Evolutionary conservation across 257 asterid species (phyloP), one percentile per base, ranked within the genome.

Genomic region (Jacaranda mimosifolia): DNA sequence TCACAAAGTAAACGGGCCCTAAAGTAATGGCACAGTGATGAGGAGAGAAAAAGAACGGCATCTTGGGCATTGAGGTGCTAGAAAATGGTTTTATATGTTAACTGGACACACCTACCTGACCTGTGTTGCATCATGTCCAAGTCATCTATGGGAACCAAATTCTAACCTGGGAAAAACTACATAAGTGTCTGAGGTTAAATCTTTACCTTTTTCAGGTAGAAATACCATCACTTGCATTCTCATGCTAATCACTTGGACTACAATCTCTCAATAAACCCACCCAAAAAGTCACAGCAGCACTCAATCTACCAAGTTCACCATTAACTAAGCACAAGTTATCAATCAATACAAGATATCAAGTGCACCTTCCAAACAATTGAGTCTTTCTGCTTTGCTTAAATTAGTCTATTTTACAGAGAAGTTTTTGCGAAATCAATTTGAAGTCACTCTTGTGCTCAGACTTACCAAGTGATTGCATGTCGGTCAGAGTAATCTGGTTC

Each of bases 311-410:
- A 15, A 13, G 4, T 14, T 59, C 17, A 7, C 10, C 32, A n/a
- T 55, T 32, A 38, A 40, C 5, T 14, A 63, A 5, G 26, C 69
- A 36, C 69, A 63, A 14, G 9, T 63, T 49, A 52, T 75, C 42
- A 53, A 75, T 14, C 43, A 18, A 48, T 19, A 73, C 17, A 63
- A 52, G 48, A 62, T 39, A 75, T 10, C 32, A 51, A 42, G 45
- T 8, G 18, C 40, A 48, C 18, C 63, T 62, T 21, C 60, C 60
- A 3, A 52, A 14, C 8, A 32, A 26, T 26, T 26, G 32, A 26
- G 32, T 26, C 32, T 26, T 26, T 26, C 32, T 26, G 32, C 32
- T 45, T 32, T 46, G 59, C 7, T 58, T 12, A 13, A 49, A 13
- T 9, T 15, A 21, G 2, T 57, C 32, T 26, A 26, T 42, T 6